phyloP scores from a whole-genome alignment of 495 filamentous ascomycete genomes.

The Aspergillus nanangensis region DNA sequence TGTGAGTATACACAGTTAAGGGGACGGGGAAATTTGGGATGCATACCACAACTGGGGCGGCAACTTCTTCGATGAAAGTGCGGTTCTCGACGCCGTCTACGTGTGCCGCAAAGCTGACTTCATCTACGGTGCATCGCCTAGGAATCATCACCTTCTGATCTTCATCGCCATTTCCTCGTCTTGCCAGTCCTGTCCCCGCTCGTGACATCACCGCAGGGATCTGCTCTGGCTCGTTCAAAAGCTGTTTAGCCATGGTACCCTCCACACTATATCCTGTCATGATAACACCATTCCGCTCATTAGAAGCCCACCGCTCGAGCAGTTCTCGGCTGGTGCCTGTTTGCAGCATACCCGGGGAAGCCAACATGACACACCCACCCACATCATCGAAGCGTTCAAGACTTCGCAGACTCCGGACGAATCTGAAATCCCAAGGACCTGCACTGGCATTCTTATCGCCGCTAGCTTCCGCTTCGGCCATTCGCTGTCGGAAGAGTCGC shows the following conservation, averaged over 20 bases:
- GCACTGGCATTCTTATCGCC: conserved; percentile 65
- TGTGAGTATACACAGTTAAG: too few species aligned
- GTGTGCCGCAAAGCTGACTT: conserved; percentile 92
- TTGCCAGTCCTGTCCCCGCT: conserved; percentile 52
- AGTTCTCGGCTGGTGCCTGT: conserved; percentile 90
- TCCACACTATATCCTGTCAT: conserved; percentile 98
- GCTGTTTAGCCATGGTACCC: conserved; percentile 94
- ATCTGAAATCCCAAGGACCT: conserved; percentile 95
- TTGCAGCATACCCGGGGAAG: conserved; percentile 95
- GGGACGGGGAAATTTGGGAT: background rate
- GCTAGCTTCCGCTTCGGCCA: conserved; percentile 78
- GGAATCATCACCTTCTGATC: conserved; percentile 88
- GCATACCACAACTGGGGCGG: conserved; percentile 85
- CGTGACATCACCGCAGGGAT: conserved; percentile 89
- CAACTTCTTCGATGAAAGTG: conserved; percentile 91
- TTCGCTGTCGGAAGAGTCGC: conserved; percentile 75
- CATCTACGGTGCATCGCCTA: conserved; percentile 83
- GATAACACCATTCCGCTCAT: conserved; percentile 89
- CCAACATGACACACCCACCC: conserved; percentile 93
- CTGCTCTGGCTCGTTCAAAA: conserved; percentile 87
- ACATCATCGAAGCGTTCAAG: conserved; percentile 96
- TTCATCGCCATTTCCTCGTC: conserved; percentile 48
- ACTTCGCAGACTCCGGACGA: conserved; percentile 82
- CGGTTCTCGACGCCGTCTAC: conserved; percentile 94
- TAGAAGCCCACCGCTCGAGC: conserved; percentile 92